phyloP scores from a whole-genome alignment of 106 monocot genomes.

The Platanthera zijinensis region DNA sequence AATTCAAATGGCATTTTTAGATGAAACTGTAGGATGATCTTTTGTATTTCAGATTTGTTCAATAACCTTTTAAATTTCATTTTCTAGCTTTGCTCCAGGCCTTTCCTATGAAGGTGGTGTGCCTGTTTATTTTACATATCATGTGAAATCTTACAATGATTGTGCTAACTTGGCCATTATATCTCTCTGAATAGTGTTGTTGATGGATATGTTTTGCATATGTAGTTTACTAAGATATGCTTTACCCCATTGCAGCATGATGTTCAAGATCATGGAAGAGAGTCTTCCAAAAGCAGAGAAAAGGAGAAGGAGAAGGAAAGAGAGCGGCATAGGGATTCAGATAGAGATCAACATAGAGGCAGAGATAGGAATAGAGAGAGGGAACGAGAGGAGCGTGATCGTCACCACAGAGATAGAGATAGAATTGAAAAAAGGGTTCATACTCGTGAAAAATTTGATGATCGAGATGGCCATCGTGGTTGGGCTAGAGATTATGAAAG shows the following conservation, averaged over 20 bases:
- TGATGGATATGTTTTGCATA: not conserved
- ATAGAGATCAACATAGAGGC: not conserved
- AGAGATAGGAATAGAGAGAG: conserved; percentile 3
- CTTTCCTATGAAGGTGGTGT: no score
- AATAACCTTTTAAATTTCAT: no score
- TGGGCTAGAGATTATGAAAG: conserved; percentile 10
- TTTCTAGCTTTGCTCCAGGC: no score
- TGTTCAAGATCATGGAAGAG: conserved; percentile 2
- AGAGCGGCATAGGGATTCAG: not conserved
- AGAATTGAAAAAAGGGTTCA: conserved; percentile 5
- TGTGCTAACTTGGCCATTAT: no score
- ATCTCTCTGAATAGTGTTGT: not conserved
- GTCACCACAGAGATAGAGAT: conserved; percentile 3
- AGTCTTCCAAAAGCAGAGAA: conserved; percentile 11
- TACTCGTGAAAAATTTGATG: not conserved
- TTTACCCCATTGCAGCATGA: conserved; percentile 7
- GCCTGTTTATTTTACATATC: no score
- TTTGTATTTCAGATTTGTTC: no score
- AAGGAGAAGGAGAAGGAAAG: conserved; percentile 8
- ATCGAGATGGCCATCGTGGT: conserved; percentile 2
- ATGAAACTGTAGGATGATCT: no score
- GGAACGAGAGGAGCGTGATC: conserved; percentile 2
- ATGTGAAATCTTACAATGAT: no score
- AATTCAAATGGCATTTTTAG: no score
- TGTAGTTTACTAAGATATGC: not conserved